Percentiles rank a stretch among this genome's conserved stretches.
Conservation (phyloP, 495 filamentous ascomycete species). For the Xylaria grammica region DNA sequence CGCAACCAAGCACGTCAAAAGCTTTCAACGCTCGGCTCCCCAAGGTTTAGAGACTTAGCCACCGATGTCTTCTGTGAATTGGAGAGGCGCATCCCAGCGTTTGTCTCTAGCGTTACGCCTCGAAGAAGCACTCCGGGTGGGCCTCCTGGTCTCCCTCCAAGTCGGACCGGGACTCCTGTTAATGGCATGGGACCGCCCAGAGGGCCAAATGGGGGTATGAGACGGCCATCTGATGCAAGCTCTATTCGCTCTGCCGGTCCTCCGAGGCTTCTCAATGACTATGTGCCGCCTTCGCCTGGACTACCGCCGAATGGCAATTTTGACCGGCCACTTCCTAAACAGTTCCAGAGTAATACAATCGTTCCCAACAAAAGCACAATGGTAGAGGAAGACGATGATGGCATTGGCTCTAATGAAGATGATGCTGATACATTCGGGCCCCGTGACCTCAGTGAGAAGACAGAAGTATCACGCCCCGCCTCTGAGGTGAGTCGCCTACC, state of each 20-base stretch:
- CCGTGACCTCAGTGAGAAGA: slow-evolving; percentile 63
- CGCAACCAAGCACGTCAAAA: slow-evolving; percentile 95
- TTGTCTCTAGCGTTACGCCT: slow-evolving; percentile 68
- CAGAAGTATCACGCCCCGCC: slow-evolving; percentile 44
- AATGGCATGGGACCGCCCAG: slow-evolving; percentile 57
- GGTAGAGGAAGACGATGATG: slow-evolving; percentile 94
- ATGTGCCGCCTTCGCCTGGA: slow-evolving; percentile 50
- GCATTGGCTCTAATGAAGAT: slow-evolving; percentile 47
- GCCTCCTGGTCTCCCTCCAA: slow-evolving; percentile 62
- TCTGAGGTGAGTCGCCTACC: slow-evolving; percentile 53
- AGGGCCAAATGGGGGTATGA: slow-evolving; percentile 44
- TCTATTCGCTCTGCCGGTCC: slow-evolving; percentile 46
- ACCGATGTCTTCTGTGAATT: slow-evolving; percentile 96
- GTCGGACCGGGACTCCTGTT: slow-evolving; percentile 61
- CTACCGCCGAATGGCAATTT: slow-evolving; percentile 47
- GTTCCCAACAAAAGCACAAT: slow-evolving; percentile 97
- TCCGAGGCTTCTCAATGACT: slow-evolving; percentile 48
- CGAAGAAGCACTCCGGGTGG: slow-evolving; percentile 70
- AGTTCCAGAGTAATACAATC: slow-evolving; percentile 94
- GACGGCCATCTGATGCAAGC: slow-evolving; percentile 61
- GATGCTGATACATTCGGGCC: slow-evolving; percentile 63
- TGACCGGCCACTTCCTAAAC: slow-evolving; percentile 74
- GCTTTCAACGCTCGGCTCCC: slow-evolving; percentile 81
- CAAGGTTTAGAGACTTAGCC: slow-evolving; percentile 86
- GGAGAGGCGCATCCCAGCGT: slow-evolving; percentile 86